A percentile compares a stretch with the other conserved stretches of the same genome.
phyloP scores from a whole-genome alignment of 208 protist genomes.

The Crithidia fasciculata region DNA sequence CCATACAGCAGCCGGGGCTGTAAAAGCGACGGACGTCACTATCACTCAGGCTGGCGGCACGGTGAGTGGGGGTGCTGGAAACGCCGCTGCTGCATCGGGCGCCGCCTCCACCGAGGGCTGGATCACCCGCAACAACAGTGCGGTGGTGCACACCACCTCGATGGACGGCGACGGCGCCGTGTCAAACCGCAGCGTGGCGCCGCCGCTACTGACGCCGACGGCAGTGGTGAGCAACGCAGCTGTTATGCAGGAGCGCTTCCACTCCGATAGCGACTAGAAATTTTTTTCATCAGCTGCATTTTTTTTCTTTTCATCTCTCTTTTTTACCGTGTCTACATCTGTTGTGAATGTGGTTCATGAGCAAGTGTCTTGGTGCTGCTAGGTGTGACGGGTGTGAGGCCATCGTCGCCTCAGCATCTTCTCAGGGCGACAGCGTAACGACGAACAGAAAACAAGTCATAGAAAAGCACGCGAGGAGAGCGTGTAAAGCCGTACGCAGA shows the following conservation, averaged over 20 bases:
- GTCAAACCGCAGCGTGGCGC: not conserved
- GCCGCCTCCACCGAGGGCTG: not conserved
- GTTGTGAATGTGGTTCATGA: not conserved
- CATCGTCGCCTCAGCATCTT: no score
- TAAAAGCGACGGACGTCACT: no score
- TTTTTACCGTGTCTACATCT: not conserved
- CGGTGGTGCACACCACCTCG: not conserved
- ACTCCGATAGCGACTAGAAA: conserved; percentile 41
- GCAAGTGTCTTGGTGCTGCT: no score
- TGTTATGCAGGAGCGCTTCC: conserved; percentile 30
- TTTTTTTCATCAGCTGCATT: not conserved
- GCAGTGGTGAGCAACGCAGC: conserved; percentile 38
- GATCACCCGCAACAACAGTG: conserved; percentile 1
- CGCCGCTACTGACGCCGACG: conserved; percentile 13
- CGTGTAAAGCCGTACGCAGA: no score
- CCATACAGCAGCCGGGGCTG: no score
- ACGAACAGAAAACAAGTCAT: no score
- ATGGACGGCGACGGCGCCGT: not conserved
- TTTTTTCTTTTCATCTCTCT: not conserved
- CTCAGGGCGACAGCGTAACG: no score
- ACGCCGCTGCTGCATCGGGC: not conserved
- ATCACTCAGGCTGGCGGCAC: no score
- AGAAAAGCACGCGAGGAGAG: no score
- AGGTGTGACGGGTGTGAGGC: no score
- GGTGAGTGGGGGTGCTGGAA: not conserved